Evolutionary conservation across 345 rosid species (phyloP), one percentile per base, ranked within the genome.

Genomic region (Eucalyptus globulus): DNA sequence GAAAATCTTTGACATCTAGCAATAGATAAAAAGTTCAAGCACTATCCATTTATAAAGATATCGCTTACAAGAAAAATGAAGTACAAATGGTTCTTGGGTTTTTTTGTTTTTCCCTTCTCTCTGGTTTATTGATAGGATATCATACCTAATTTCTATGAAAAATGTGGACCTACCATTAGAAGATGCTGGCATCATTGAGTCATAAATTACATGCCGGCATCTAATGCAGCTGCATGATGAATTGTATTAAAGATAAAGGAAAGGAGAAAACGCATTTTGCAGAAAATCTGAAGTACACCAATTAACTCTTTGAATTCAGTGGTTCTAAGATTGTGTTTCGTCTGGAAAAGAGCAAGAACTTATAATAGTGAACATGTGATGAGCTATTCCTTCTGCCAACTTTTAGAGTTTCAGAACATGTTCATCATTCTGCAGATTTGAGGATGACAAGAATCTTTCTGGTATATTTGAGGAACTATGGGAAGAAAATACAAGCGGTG

Each of bases 401-500:
- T 34, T 87, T 87, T 34, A 31, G 14, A 49, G 49, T 44, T 27
- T 40, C 58, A 72, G 87, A 31, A 69, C 49, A 49, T 87, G 69
- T 81, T 83, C 81, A 88, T 31, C 50, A 27, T 89, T 90, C 58
- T 93, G 86, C 96, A 97, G 99, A 94, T 97, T 97, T 93, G 99
- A 97, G 89, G 98, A 97, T 93, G 99, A 97, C 92, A 96, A 96
- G 94, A 87, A 91, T 91, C 93, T 96, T 91, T 93, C 99, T 34
- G 92, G 95, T 56, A 94, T 96, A 91, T 97, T 95, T 94, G 99
- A 97, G 95, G 99, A 97, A 88, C 92, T 97, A 87, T 97, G 99
- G 99, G 99, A 97, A 94, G 99, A 97, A 93, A 95, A 92, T 87
- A 94, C 96, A 62, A 95, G 98, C 92, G 97, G 98, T 72, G 99